Evolutionary conservation across 306 rosid species (phyloP), one percentile per base, ranked within the genome.

Genomic region (Echinosophora koreensis): DNA sequence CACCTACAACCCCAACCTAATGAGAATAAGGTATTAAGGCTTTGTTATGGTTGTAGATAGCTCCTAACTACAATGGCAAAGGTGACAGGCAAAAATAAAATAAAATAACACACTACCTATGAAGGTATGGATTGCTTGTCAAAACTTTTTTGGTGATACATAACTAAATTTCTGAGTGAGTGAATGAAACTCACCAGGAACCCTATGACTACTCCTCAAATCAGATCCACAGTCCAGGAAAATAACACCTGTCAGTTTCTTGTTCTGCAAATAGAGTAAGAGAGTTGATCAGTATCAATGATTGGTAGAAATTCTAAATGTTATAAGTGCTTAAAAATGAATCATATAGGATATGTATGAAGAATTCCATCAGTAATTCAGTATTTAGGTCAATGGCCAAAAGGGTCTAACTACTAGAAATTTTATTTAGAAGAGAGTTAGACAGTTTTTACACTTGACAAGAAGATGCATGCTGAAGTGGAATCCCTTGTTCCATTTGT

Each of bases 191-290:
- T 85, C 81, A 90, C 96, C 88, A 3, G 89, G 93, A 64, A 87
- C 90, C 49, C 42, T 80, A 18, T 37, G 63, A 68, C 86, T 46
- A 84, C 86, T 83, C 41, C 89, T 81, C 81, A 90, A 55, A 71
- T 88, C 91, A 42, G 93, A 87, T 79, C 93, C 96, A 50, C 85
- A 87, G 80, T 90, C 93, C 78, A 85, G 46, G 74, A 90, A 90
- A 71, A 85, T 42, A 82, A 86, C 87, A 65, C 88, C 91, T 76
- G 88, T 90, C n/a, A 86, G 37, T 64, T 76, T 73, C 72, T 88
- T 83, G 83, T 58, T 86, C 96, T 90, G 83, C 50, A 69, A 42
- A 58, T 70, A 10, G 44, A 70, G 66, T 3, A 72, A 63, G 3
- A 68, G 71, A 11, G 4, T 0, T 39, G 37, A n/a, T 54, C 22